phyloP scores from a whole-genome alignment of 176 grass and related monocot genomes.

The Raddia guianensis region DNA sequence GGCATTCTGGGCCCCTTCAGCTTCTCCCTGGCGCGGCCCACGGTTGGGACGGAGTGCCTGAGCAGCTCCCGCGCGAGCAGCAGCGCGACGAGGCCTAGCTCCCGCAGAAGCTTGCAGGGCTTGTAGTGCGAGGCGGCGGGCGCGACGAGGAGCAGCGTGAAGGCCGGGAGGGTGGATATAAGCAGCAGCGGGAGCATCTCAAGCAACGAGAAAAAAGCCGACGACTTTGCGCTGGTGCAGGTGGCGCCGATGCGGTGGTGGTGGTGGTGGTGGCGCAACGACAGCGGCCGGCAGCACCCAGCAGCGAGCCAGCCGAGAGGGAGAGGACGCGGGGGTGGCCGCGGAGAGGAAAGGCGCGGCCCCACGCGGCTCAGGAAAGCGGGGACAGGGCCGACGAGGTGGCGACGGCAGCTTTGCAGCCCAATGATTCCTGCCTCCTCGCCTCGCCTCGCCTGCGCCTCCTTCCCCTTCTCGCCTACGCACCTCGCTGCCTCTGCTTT shows the following conservation, averaged over 20 bases:
- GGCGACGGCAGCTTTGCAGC: slow-evolving; percentile 47
- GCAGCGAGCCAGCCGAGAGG: neutral
- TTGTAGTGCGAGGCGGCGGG: slow-evolving; percentile 37
- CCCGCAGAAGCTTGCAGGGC: slow-evolving; percentile 54
- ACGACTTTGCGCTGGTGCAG: neutral
- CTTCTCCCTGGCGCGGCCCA: neutral
- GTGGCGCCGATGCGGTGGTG: neutral
- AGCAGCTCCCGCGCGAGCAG: slow-evolving; percentile 50
- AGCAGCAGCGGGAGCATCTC: slow-evolving; percentile 66
- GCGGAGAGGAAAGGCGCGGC: slow-evolving; percentile 11
- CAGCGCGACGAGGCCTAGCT: slow-evolving; percentile 54
- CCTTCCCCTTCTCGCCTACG: neutral
- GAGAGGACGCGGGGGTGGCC: neutral
- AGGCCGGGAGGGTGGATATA: slow-evolving; percentile 71
- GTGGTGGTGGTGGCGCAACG: slow-evolving; percentile 33
- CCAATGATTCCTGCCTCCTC: slow-evolving; percentile 54
- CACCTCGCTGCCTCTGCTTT: slow-evolving; percentile 11
- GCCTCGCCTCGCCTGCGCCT: neutral
- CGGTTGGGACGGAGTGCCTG: slow-evolving; percentile 34
- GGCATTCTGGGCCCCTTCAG: neutral
- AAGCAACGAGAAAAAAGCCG: too few relatives aligned
- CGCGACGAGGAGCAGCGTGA: slow-evolving; percentile 61
- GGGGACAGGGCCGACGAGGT: slow-evolving; percentile 49
- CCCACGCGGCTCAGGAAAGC: slow-evolving; percentile 51
- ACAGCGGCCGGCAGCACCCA: slow-evolving; percentile 43